These are phyloP conservation scores for Arthrobotrys pseudoclavata DNA, from an alignment of 2,329 filamentous ascomycete species.

Conservation along the genomic window DNA sequence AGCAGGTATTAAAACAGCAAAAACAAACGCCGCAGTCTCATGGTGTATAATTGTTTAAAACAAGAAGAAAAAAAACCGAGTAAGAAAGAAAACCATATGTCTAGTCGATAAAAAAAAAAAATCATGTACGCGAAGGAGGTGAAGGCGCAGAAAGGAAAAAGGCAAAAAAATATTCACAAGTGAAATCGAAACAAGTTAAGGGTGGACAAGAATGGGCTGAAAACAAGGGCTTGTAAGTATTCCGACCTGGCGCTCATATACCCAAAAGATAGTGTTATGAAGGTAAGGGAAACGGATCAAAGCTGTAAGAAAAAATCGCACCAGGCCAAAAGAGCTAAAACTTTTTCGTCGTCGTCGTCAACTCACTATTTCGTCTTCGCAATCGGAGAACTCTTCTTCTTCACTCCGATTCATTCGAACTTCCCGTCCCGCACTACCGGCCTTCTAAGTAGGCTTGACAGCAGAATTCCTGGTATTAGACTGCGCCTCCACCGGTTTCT, in stretches of 20 bases:
- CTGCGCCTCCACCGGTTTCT: slow-evolving; percentile 84
- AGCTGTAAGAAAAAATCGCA: slow-evolving; percentile 19
- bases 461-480: slow-evolving; percentile 97
- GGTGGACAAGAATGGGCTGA: slow-evolving; percentile 43
- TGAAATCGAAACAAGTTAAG: slow-evolving; percentile 55
- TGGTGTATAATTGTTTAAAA: slow-evolving; percentile 41
- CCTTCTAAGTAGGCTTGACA: slow-evolving; percentile 66
- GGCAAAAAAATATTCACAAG: slow-evolving; percentile 53
- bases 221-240: slow-evolving; percentile 23
- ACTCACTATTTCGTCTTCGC: slow-evolving; percentile 17
- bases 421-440: slow-evolving; percentile 1
- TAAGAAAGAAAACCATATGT: slow-evolving; percentile 49
- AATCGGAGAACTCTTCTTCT: slow-evolving; percentile 26
- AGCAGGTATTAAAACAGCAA: slow-evolving; percentile 28
- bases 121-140: slow-evolving; percentile 24
- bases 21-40: slow-evolving; percentile 40
- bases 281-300: slow-evolving; percentile 53
- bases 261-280: slow-evolving; percentile 6
- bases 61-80: slow-evolving; percentile 45
- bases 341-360: neutral
- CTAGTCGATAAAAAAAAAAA: slow-evolving; percentile 50
- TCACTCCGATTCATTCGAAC: neutral
- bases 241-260: slow-evolving; percentile 4
- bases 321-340: slow-evolving; percentile 57
- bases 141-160: slow-evolving; percentile 19